Evolutionary conservation across 495 filamentous ascomycete species (phyloP).

Genomic region (Hypoxylon cercidicola): DNA sequence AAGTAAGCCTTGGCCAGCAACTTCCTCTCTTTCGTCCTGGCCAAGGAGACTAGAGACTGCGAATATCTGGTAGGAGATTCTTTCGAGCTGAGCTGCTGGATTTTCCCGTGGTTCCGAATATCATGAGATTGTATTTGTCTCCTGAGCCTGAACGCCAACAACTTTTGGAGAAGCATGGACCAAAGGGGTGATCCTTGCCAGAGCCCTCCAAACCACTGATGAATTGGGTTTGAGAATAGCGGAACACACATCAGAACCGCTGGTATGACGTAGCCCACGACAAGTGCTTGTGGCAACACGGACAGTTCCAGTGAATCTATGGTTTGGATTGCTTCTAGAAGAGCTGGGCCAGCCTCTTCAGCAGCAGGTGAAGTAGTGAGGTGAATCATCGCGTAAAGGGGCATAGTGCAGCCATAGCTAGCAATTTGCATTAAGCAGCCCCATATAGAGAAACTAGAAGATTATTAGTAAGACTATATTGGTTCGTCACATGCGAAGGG

Average conservation of each 20-base stretch:
- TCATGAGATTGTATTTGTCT: background rate
- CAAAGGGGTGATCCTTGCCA: conserved; percentile 34
- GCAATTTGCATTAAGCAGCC: conserved; percentile 28
- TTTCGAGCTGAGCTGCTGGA: conserved; percentile 4
- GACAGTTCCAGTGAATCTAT: conserved; percentile 8
- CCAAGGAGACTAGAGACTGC: conserved; percentile 7
- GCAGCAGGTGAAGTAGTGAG: conserved; percentile 21
- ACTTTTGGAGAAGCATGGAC: conserved; percentile 23
- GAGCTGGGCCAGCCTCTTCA: conserved; percentile 14
- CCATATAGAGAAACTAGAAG: conserved; percentile 32
- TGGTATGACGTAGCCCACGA: conserved; percentile 27
- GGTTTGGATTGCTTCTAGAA: conserved; percentile 11
- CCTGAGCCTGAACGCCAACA: conserved; percentile 8
- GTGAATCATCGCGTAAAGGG: conserved; percentile 31
- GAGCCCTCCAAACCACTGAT: conserved; percentile 36
- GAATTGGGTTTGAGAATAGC: conserved; percentile 21
- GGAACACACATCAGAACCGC: conserved; percentile 32
- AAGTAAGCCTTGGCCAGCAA: conserved; percentile 28
- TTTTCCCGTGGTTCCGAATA: conserved; percentile 2
- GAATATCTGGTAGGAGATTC: conserved; percentile 7
- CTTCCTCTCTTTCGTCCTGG: conserved; percentile 6
- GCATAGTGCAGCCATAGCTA: conserved; percentile 35
- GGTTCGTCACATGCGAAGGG: background rate
- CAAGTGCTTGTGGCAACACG: conserved; percentile 20
- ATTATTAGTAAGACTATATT: conserved; percentile 1